Base-by-base conservation (phyloP, 441 rosid species). In the Melastoma candidum region DNA sequence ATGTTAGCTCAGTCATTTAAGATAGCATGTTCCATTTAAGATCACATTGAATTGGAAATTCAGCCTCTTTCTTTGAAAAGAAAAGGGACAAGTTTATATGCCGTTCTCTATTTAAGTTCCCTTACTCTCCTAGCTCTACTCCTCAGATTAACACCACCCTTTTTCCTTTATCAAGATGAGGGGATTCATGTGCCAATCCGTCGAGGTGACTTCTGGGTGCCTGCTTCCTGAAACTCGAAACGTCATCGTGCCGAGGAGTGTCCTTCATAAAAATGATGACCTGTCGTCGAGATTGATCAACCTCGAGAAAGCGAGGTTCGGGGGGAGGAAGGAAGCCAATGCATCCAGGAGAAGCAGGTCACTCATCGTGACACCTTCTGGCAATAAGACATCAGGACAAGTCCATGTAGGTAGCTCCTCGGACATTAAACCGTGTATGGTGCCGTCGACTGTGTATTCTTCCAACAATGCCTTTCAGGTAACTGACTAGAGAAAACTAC, bases 101-200 rank as follows among this genome's bases (percentile, higher is more conserved):
- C 13, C 17, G 26, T 10, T 46, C 61, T 10, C 17, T 27, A 12
- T 26, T 14, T 50, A 11, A 44, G 22, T 54, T 46, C 26, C 41
- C 50, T 26, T 43, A 13, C 48, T 26, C 51, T 44, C 46, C n/a
- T 39, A 32, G 49, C 25, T 36, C 50, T 53, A 49, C 57, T 11
- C 48, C 9, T 39, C 56, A 54, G 12, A 39, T 49, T 49, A 49
- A n/a, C 36, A 47, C 44, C 26, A 26, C 29, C 48, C 12, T 8
- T 29, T 2, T 47, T 11, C 52, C 51, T 51, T 9, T 8, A 58
- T 57, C 55, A 54, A 57, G 67, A 66, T 63, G 71, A 74, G 67
- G 63, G 83, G 87, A 10, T 72, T 81, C 65, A 78, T 77, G 81
- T 81, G 87, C 71, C 81, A 71, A 46, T 74, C 87, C 14, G 49